A percentile compares a stretch with the other conserved stretches of the same genome.
Conservation (phyloP, 306 rosid genomes). For the Prunus mira region DNA sequence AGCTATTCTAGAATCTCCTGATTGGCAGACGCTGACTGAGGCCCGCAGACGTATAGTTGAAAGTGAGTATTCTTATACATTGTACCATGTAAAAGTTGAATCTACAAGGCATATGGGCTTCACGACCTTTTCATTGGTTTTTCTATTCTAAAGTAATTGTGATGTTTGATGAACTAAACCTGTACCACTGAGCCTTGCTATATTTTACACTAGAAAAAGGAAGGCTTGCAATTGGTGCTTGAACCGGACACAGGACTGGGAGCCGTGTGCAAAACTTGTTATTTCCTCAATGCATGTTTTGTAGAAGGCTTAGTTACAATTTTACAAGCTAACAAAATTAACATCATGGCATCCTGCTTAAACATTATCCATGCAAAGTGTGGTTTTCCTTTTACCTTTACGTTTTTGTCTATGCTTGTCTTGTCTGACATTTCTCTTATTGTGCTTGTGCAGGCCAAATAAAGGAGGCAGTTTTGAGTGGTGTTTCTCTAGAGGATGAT, state of each 20-base stretch:
- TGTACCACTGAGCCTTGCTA: background rate
- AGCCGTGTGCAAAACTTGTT: background rate
- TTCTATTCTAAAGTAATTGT: background rate
- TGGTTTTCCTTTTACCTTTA: background rate
- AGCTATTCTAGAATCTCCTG: constrained; percentile 79
- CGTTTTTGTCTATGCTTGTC: constrained; percentile 14
- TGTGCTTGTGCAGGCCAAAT: constrained; percentile 63
- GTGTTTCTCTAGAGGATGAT: constrained; percentile 92
- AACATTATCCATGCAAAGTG: constrained; percentile 6
- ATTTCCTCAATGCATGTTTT: background rate
- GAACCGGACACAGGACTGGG: background rate
- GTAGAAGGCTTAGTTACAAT: background rate
- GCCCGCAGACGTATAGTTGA: constrained; percentile 90
- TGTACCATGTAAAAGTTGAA: background rate
- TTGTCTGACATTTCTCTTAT: constrained; percentile 28
- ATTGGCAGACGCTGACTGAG: constrained; percentile 67
- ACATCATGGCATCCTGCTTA: background rate
- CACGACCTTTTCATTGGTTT: background rate
- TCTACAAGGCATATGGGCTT: background rate
- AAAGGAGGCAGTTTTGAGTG: constrained; percentile 88
- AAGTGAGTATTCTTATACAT: constrained; percentile 49
- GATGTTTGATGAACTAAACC: background rate
- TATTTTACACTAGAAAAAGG: background rate
- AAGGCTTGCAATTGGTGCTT: background rate
- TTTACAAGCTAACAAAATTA: background rate